These are phyloP conservation scores for Colletotrichum viniferum DNA, from an alignment of 2,329 filamentous ascomycete genomes.

Conservation along the genomic window DNA sequence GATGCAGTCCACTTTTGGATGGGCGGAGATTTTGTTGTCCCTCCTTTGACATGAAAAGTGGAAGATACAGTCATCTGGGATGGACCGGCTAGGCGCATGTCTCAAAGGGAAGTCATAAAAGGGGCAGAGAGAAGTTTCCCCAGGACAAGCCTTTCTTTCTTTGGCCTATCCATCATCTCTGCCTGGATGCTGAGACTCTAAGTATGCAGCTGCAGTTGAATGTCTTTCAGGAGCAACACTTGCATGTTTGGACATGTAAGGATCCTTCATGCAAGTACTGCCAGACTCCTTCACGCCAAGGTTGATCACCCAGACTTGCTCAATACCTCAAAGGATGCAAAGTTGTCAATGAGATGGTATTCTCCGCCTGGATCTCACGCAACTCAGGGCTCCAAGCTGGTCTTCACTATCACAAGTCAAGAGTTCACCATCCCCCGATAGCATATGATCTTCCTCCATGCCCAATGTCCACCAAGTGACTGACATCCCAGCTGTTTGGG, in stretches of 20 bases:
- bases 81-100: background rate
- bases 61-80: background rate
- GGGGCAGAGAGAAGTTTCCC: background rate
- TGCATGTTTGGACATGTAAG: background rate
- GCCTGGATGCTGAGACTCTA: accelerated
- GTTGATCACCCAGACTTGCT: background rate
- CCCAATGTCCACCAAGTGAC: background rate
- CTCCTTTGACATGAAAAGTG: background rate
- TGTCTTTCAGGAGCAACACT: background rate
- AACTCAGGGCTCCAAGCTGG: background rate
- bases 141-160: background rate
- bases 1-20: background rate
- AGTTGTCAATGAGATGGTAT: accelerated
- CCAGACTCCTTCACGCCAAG: background rate
- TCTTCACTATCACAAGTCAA: background rate
- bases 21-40: background rate
- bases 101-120: background rate
- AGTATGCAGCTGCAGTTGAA: background rate
- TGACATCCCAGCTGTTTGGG: background rate
- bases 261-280: background rate
- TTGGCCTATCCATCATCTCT: accelerated
- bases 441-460: background rate
- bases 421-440: background rate
- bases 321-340: background rate
- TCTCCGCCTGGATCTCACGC: accelerated